Evolutionary conservation across 352 stramenopile species (phyloP), one percentile per base, ranked within the genome.

Genomic region (Sclerospora graminicola): DNA sequence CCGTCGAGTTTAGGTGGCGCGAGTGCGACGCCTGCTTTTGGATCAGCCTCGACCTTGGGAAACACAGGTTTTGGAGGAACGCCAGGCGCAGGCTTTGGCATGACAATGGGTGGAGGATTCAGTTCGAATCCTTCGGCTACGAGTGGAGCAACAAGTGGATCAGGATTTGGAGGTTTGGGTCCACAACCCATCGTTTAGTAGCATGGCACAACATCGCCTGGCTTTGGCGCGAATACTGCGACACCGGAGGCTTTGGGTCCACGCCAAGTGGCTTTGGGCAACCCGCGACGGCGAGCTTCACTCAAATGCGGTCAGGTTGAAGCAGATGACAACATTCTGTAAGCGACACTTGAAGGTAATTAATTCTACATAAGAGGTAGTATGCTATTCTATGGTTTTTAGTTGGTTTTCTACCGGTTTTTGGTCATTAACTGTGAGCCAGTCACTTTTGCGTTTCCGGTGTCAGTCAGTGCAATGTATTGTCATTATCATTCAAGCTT

Each of bases 1-100:
- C 54, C 72, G 6, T 63, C 72, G 0, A 41, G 63, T 0, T 67
- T 85, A n/a, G 72, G 76, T 27, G 51, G 40, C 41, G 51, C 54
- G 0, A 59, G 48, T 35, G 42, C 64, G 4, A 30, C 51, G 1
- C 63, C 69, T 39, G 52, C 66, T 18, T 85, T 85, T 23, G 73
- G 73, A 8, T 65, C 71, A 2, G 57, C 68, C 26, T 85, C 70
- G 0, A 36, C 52, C 4, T 37, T 83, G 0, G 70, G 74, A 41
- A 68, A 50, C 21, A 21, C 55, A 7, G 54, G 60, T 13, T 75
- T 81, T 37, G 65, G 62, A 30, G 28, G 34, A 37, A 37, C 41
- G 45, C n/a, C 36, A 0, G 43, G 45, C 16, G 57, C 52, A 36
- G 52, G 44, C 2, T 67, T 67, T 43, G 60, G 55, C 3, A 13